phyloP scores from a whole-genome alignment of 176 grass and related monocot species.

The Oryza coarctata region DNA sequence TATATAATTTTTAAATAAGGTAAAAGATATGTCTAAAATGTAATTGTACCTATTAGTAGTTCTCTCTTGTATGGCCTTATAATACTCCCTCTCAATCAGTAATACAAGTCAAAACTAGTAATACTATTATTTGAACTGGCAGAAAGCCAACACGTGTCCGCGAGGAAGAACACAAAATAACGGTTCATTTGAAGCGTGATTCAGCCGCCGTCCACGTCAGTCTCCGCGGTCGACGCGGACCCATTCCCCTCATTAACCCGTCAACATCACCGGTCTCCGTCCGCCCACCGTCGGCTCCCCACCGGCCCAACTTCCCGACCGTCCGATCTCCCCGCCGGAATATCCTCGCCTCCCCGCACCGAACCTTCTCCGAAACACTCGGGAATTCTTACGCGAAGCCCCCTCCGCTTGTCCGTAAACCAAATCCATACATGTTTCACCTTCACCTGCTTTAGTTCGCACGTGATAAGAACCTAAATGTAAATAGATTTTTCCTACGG shows the following conservation, averaged over 20 bases:
- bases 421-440: too few species aligned
- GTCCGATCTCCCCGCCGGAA: conserved; percentile 41
- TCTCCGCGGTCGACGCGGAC: conserved; percentile 23
- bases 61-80: too few species aligned
- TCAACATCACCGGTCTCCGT: conserved; percentile 20
- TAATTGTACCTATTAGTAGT: too few species aligned
- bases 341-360: conserved; percentile 12
- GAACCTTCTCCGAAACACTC: conserved; percentile 11
- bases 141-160: background rate
- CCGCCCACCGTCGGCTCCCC: background rate
- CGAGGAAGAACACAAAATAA: background rate
- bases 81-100: too few species aligned
- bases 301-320: background rate
- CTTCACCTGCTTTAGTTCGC: background rate
- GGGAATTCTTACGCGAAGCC: fast-evolving
- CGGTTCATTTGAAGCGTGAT: conserved; percentile 33
- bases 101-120: too few species aligned
- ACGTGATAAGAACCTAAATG: background rate
- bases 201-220: conserved; percentile 8
- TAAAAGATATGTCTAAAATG: too few species aligned
- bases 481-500: fast-evolving
- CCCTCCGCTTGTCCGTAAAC: fast-evolving
- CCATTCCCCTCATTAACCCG: background rate
- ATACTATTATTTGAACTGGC: too few species aligned
- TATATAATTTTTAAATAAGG: too few species aligned